A percentile compares a stretch with the other conserved stretches of the same genome.
phyloP scores from a whole-genome alignment of 2,329 filamentous ascomycete genomes.

The Talaromyces albobiverticillius region DNA sequence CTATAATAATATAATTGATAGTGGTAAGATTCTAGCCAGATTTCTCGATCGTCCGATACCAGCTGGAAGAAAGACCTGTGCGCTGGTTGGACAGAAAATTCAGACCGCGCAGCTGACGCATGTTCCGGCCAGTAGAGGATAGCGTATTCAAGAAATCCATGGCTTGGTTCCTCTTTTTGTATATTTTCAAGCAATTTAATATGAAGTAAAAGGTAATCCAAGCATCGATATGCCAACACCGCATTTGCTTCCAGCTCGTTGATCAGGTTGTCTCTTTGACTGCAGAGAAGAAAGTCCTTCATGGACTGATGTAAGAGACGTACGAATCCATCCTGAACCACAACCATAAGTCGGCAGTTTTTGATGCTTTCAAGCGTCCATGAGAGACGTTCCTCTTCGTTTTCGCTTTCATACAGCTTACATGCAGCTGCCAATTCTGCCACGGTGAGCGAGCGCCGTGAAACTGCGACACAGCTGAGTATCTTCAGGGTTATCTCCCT shows the following conservation, averaged over 20 bases:
- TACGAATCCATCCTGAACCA: not conserved
- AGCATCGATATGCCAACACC: not conserved
- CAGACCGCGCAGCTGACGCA: not conserved
- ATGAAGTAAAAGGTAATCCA: not conserved
- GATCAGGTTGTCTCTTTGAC: not conserved
- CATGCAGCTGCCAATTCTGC: not conserved
- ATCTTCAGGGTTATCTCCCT: not conserved
- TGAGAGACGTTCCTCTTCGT: not conserved
- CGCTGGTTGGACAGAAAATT: not conserved
- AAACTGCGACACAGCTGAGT: not conserved
- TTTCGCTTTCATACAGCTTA: not conserved
- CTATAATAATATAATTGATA: too few relatives aligned
- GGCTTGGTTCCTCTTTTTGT: not conserved
- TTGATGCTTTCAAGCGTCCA: not conserved
- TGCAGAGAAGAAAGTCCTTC: not conserved
- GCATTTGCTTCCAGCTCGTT: not conserved
- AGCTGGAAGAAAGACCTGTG: not conserved
- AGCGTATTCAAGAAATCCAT: not conserved
- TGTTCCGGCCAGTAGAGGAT: not conserved
- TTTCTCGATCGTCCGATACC: not conserved
- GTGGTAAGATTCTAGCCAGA: too few relatives aligned
- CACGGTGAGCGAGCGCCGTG: not conserved
- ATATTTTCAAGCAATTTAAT: not conserved
- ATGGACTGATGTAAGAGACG: not conserved
- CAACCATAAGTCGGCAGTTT: not conserved